A percentile compares a stretch with the other conserved stretches of the same genome.
Conservation (phyloP, 768 basidiomycete species). For the Grammothele lineata region DNA sequence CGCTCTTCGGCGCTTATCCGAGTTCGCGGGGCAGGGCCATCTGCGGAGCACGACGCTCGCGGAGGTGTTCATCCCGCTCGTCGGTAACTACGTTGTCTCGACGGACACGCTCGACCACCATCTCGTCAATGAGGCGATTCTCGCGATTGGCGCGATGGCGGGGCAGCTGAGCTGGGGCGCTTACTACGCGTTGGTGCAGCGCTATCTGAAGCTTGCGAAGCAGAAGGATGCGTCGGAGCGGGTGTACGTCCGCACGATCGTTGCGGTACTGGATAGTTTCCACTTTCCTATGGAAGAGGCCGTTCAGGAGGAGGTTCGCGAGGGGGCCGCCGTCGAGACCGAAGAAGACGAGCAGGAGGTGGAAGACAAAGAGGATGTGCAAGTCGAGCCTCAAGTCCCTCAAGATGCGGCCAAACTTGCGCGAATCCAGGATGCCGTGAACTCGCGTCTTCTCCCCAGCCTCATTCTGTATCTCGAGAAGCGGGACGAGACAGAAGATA, state of each 20-base stretch:
- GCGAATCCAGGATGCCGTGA: conserved; percentile 71
- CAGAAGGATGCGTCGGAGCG: conserved; percentile 71
- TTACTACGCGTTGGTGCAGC: conserved; percentile 76
- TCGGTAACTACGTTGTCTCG: conserved; percentile 73
- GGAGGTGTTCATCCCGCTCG: conserved; percentile 84
- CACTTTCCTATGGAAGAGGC: conserved; percentile 79
- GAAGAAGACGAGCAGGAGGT: conserved; percentile 22
- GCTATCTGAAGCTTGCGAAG: conserved; percentile 68
- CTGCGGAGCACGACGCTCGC: conserved; percentile 67
- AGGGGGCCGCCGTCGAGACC: conserved; percentile 22
- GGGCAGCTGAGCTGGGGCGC: conserved; percentile 76
- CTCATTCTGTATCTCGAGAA: conserved; percentile 80
- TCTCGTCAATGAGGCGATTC: conserved; percentile 86
- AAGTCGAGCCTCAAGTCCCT: background rate
- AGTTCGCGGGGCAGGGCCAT: conserved; percentile 61
- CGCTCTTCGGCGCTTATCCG: conserved; percentile 80
- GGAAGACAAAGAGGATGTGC: conserved; percentile 7
- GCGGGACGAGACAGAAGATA: conserved; percentile 77
- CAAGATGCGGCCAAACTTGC: conserved; percentile 18
- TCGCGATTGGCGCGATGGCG: conserved; percentile 73
- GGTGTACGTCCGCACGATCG: conserved; percentile 79
- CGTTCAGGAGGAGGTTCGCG: conserved; percentile 26
- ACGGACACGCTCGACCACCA: conserved; percentile 71
- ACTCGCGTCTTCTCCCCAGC: conserved; percentile 68
- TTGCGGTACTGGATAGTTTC: conserved; percentile 85